phyloP scores from a whole-genome alignment of 768 basidiomycete species.

The Scleroderma citrinum region DNA sequence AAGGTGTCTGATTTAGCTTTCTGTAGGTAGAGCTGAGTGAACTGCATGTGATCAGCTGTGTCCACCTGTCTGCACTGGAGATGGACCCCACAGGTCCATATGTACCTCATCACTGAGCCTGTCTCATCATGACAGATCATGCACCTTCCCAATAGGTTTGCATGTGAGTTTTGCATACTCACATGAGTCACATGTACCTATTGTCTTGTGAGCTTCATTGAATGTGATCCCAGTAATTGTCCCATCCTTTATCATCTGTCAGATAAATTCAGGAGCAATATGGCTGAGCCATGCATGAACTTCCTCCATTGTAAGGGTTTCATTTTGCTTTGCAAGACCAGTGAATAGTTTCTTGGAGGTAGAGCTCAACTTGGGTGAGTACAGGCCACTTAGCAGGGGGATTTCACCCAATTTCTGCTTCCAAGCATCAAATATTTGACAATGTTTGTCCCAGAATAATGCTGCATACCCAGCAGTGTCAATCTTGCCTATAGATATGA shows the following conservation, averaged over 20 bases:
- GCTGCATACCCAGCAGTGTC: constrained; percentile 1
- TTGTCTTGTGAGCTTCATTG: not conserved
- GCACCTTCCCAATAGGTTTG: constrained; percentile 6
- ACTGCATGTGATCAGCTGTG: constrained; percentile 4
- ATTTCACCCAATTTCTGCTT: constrained; percentile 1
- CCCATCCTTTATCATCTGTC: constrained; percentile 4
- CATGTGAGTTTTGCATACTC: constrained; percentile 5
- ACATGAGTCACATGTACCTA: constrained; percentile 9
- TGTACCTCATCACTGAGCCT: constrained; percentile 12
- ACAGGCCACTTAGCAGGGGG: not conserved
- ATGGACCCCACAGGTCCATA: constrained; percentile 42
- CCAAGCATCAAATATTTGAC: not conserved
- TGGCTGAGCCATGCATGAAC: constrained; percentile 2
- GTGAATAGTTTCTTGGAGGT: not conserved
- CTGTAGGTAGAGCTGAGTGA: constrained; percentile 2
- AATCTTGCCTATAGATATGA: constrained; percentile 14
- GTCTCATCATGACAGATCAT: not conserved
- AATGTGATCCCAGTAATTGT: constrained; percentile 3
- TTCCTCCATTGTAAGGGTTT: not conserved
- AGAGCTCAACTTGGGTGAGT: not conserved
- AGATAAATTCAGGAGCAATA: constrained; percentile 1
- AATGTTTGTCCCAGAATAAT: constrained; percentile 1
- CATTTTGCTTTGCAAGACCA: not conserved
- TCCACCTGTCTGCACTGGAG: constrained; percentile 23
- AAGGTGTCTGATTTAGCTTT: constrained; percentile 7